These are phyloP conservation scores for Xylaria nigripes DNA, from an alignment of 495 filamentous ascomycete species.

Conservation along the genomic window DNA sequence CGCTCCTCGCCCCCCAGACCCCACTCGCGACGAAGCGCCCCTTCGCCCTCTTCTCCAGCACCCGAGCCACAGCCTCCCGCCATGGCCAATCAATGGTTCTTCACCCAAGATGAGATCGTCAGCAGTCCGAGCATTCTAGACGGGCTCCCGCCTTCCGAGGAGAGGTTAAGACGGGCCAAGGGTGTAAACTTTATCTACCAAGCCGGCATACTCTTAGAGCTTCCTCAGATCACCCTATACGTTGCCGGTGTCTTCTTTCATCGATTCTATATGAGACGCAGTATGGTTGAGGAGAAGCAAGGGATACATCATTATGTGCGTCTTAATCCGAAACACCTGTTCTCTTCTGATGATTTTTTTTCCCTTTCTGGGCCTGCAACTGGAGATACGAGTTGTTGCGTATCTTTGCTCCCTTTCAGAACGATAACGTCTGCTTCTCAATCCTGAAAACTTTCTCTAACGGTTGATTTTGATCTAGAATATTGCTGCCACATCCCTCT, in stretches of 20 bases:
- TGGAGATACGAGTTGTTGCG: background rate
- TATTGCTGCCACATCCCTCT: slow-evolving; percentile 81
- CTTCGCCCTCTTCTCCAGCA: slow-evolving; percentile 33
- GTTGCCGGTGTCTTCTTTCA: slow-evolving; percentile 94
- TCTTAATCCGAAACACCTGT: slow-evolving; percentile 1
- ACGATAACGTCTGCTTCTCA: background rate
- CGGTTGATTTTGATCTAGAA: slow-evolving; percentile 34
- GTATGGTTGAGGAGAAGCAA: slow-evolving; percentile 60
- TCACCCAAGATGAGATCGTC: slow-evolving; percentile 71
- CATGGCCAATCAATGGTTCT: slow-evolving; percentile 69
- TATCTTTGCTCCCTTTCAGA: background rate
- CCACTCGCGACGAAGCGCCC: slow-evolving; percentile 32
- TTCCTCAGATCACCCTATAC: slow-evolving; percentile 83
- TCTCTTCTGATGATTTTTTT: background rate
- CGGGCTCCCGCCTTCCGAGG: slow-evolving; percentile 64
- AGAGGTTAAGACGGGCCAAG: slow-evolving; percentile 72
- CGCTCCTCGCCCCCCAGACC: slow-evolving; percentile 44
- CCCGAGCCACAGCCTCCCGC: slow-evolving; percentile 22
- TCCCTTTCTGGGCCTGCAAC: background rate
- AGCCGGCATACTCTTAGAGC: slow-evolving; percentile 83
- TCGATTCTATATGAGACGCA: slow-evolving; percentile 84
- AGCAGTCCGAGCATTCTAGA: slow-evolving; percentile 79
- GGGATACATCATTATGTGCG: slow-evolving; percentile 78
- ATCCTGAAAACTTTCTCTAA: slow-evolving; percentile 1
- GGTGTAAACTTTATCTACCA: slow-evolving; percentile 94